These are phyloP conservation scores for Colletotrichum sp. DNA, from an alignment of 2,329 filamentous ascomycete species.

Conservation along the genomic window DNA sequence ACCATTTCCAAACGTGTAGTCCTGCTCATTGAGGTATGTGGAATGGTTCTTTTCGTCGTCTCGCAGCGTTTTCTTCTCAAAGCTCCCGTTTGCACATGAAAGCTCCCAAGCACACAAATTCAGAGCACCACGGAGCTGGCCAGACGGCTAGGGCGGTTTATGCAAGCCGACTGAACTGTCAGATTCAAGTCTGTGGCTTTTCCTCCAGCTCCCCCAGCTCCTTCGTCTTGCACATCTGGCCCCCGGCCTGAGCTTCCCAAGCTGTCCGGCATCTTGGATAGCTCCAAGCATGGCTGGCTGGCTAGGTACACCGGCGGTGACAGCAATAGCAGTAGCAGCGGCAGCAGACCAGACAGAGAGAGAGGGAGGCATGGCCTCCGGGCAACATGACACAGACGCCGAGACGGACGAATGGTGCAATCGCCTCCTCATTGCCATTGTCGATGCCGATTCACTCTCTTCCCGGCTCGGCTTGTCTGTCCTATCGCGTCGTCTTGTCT, in stretches of 20 bases:
- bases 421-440: background rate
- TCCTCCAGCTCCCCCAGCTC: background rate
- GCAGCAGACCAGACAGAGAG: background rate
- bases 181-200: background rate
- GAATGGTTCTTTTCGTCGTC: background rate
- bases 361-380: background rate
- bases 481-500: background rate
- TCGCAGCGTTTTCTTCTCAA: background rate
- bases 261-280: constrained; percentile 3
- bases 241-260: background rate
- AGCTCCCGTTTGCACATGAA: background rate
- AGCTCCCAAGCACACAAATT: background rate
- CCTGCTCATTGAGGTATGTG: constrained; percentile 20
- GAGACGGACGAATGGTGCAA: background rate
- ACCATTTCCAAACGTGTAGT: constrained; percentile 2
- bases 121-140: background rate
- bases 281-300: constrained; percentile 2
- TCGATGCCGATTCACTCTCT: background rate
- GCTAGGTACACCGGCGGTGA: background rate
- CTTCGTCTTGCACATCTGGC: background rate
- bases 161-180: background rate
- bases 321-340: background rate
- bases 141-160: background rate
- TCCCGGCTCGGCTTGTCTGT: background rate
- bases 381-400: background rate